Percentiles rank a stretch among this genome's conserved stretches.
Evolutionary conservation across 495 filamentous ascomycete genomes (phyloP).

Genomic region (Opeltia flavorubescens): DNA sequence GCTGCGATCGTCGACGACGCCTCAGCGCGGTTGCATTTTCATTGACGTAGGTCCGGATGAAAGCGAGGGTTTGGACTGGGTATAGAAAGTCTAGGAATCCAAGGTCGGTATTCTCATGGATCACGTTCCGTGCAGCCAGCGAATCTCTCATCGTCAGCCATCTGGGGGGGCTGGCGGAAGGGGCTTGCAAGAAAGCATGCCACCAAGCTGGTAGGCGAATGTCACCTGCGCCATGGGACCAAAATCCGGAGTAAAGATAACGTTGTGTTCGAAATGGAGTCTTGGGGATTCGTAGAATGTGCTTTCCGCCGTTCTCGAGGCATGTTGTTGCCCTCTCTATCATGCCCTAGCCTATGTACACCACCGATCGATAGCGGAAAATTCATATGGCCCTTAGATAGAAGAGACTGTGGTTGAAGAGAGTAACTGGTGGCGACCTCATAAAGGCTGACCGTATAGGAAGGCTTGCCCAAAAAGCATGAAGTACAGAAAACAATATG

Average conservation of each 20-base stretch:
- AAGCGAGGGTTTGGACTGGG: conserved; percentile 36
- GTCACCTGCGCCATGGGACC: conserved; percentile 46
- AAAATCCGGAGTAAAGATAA: conserved; percentile 49
- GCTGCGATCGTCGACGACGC: conserved; percentile 12
- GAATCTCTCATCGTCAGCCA: not conserved
- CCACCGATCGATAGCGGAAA: conserved; percentile 18
- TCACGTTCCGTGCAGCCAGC: not conserved
- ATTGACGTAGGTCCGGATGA: conserved; percentile 22
- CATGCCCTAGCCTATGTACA: conserved; percentile 37
- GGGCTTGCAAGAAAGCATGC: conserved; percentile 21
- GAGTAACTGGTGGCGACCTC: not conserved
- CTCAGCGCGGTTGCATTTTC: conserved; percentile 6
- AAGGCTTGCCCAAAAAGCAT: no score
- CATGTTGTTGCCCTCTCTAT: conserved; percentile 70
- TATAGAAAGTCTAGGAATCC: conserved; percentile 49
- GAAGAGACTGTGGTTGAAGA: no score
- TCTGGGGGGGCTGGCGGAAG: not conserved
- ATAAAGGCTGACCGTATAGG: no score
- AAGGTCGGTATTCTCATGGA: conserved; percentile 6
- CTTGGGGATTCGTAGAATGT: conserved; percentile 44
- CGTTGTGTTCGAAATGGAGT: conserved; percentile 41
- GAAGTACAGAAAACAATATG: no score
- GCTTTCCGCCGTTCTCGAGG: conserved; percentile 62
- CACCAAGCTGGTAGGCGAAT: conserved; percentile 40
- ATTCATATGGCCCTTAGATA: no score